Evolutionary conservation across 345 rosid genomes (phyloP), one percentile per base, ranked within the genome.

Genomic region (Iberis pinnata): DNA sequence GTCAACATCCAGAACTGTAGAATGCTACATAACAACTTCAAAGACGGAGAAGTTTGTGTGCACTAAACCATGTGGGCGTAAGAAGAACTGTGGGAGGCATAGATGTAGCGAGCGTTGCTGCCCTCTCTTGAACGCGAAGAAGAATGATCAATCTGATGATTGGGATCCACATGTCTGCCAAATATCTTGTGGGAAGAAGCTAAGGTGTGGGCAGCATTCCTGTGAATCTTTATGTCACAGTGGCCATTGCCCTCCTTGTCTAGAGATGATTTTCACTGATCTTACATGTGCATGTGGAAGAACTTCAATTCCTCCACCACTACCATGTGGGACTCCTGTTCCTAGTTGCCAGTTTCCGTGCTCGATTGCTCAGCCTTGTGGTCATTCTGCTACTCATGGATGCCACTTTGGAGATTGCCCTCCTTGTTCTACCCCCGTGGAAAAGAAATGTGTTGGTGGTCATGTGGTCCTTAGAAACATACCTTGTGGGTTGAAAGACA

Each of bases 371-470:
- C 95, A 77, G 68, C 76, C 87, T 48, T 85, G 98, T 61, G 97
- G 98, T 44, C 97, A 88, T 74, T 46, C 81, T 43, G 76, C 97
- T 38, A 71, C 89, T n/a, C 98, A 92, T 61, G 79, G 85, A 70
- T 92, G 94, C 70, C 98, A 92, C 75, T 83, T 85, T 68, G 97
- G 97, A 26, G 97, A 92, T 52, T 92, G 98, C 70, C 97, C 94
- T 10, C 87, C 98, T 47, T 92, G 98, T 67, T 81, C 97, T 11
- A 81, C 81, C 22, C 97, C 95, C 19, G 74, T 85, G 40, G 93
- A 89, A 36, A 92, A 88, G 73, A 89, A 85, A 62, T 88, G 98
- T 32, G 75, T 81, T 38, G 98, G 95, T 44, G 95, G 97, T 15
- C 98, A 88, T 63, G 94, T 88, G 68, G 77, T 92, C 71, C 88